These are phyloP conservation scores for Parascedosporium putredinis DNA, from an alignment of 2,329 filamentous ascomycete genomes.

Conservation along the genomic window DNA sequence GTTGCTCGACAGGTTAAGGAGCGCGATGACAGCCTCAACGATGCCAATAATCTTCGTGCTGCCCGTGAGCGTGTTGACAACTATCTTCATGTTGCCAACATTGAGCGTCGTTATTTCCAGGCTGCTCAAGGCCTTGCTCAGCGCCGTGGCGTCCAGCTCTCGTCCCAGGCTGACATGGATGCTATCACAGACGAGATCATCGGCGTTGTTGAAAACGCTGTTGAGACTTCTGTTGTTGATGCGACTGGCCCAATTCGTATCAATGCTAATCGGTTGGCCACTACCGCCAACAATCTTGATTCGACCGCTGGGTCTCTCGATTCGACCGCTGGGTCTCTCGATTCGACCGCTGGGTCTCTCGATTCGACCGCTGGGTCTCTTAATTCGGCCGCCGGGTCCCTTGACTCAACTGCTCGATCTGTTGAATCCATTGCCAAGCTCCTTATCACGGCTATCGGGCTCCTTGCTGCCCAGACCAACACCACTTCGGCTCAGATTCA, in stretches of 20 bases:
- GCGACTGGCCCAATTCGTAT: background rate
- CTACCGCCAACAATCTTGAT: background rate
- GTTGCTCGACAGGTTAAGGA: constrained; percentile 24
- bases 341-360: background rate
- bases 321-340: background rate
- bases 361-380: background rate
- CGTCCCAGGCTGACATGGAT: background rate
- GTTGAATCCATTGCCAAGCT: background rate
- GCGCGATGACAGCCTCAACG: constrained; percentile 18
- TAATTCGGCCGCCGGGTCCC: background rate
- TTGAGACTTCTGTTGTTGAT: background rate
- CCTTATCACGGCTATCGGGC: background rate
- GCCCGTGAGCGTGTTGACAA: background rate
- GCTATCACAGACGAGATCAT: constrained; percentile 1
- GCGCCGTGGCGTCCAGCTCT: background rate
- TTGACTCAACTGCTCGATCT: background rate
- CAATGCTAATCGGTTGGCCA: background rate
- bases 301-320: background rate
- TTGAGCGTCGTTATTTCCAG: constrained; percentile 1
- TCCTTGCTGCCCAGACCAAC: background rate
- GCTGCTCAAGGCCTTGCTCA: background rate
- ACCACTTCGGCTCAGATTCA: background rate
- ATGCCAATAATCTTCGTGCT: background rate
- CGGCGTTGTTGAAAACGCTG: background rate
- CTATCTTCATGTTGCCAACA: background rate